Conservation (phyloP, 1,284 basidiomycete genomes). For the Cutaneotrichosporon curvatum region DNA sequence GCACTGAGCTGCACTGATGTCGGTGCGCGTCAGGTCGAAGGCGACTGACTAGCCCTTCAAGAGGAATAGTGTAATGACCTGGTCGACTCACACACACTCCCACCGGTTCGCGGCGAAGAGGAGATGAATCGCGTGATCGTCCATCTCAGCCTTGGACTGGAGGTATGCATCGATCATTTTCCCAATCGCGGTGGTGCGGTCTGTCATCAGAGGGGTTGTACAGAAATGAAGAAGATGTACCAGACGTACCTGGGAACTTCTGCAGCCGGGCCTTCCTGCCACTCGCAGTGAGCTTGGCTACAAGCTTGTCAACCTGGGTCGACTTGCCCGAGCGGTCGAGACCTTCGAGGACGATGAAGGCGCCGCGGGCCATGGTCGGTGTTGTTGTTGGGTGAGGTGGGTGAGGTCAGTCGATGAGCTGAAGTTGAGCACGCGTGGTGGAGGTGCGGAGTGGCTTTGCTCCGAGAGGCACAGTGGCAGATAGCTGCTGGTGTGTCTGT, state of each 20-base stretch:
- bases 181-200: conserved; percentile 85
- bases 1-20: too few species aligned
- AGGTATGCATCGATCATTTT: conserved; percentile 92
- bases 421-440: too few species aligned
- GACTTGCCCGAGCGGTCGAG: conserved; percentile 90
- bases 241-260: conserved; percentile 74
- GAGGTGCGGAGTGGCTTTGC: too few species aligned
- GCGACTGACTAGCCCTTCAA: too few species aligned
- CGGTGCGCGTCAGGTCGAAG: too few species aligned
- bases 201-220: conserved; percentile 49
- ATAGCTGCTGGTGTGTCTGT: too few species aligned
- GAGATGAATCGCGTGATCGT: conserved; percentile 86
- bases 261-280: conserved; percentile 47
- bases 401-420: too few species aligned
- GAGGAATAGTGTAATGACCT: too few species aligned
- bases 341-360: conserved; percentile 87
- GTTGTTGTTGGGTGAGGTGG: not conserved
- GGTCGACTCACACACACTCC: conserved; percentile 56
- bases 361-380: conserved; percentile 47
- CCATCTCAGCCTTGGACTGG: conserved; percentile 70
- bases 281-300: conserved; percentile 48
- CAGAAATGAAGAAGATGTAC: not conserved
- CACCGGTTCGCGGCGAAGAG: conserved; percentile 96
- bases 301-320: conserved; percentile 66
- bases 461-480: too few species aligned